Evolutionary conservation across 2,329 filamentous ascomycete species (phyloP).

Genomic region (Trichothecium roseum): DNA sequence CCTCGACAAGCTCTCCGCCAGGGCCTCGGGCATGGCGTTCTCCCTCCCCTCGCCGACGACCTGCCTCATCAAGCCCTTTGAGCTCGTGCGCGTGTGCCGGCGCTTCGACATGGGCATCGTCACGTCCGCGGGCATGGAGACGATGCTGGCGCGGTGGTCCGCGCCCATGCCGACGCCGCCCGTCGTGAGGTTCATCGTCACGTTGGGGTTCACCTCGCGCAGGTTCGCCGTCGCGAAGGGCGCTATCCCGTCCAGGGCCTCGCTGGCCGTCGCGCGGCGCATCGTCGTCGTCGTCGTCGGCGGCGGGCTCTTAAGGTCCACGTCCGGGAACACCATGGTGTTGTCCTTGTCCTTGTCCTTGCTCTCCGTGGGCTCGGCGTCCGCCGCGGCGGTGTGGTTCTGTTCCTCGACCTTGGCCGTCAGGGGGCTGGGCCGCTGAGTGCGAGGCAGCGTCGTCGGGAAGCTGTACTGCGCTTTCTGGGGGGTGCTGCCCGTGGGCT

Average conservation of each 20-base stretch:
- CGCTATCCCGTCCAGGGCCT: constrained; percentile 13
- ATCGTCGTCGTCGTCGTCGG: constrained; percentile 13
- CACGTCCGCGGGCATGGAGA: constrained; percentile 29
- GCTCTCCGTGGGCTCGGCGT: constrained; percentile 11
- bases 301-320: constrained; percentile 15
- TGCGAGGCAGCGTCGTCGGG: constrained; percentile 67
- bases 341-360: constrained; percentile 25
- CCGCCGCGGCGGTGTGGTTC: too few species aligned
- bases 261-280: constrained; percentile 3
- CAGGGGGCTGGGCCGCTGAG: constrained; percentile 37
- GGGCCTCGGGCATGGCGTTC: constrained; percentile 35
- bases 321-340: constrained; percentile 31
- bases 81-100: constrained; percentile 26
- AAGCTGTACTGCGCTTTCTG: constrained; percentile 74
- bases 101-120: constrained; percentile 36
- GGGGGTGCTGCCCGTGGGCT: constrained; percentile 77
- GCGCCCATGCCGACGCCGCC: constrained; percentile 20
- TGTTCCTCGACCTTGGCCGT: constrained; percentile 29
- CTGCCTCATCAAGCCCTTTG: constrained; percentile 22
- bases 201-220: constrained; percentile 45
- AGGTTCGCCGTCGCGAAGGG: constrained; percentile 34
- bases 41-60: constrained; percentile 35
- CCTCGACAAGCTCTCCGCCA: constrained; percentile 34
- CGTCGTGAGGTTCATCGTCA: constrained; percentile 29
- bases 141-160: constrained; percentile 30